phyloP scores from a whole-genome alignment of 2,329 filamentous ascomycete genomes.

The Samsoniella hepiali region DNA sequence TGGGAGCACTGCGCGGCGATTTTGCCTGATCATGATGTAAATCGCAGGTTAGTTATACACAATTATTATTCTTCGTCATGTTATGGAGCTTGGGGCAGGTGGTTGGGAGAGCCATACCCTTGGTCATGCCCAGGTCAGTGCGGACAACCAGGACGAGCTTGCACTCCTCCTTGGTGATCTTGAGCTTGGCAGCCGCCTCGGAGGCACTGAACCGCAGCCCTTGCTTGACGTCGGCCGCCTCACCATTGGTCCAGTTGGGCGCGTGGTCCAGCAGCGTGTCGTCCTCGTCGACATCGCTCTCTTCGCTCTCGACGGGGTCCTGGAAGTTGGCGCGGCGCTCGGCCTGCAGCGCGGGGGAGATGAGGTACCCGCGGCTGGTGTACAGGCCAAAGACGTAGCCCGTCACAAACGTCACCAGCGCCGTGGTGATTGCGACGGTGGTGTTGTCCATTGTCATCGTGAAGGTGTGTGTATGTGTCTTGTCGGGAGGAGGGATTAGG shows the following conservation, averaged over 20 bases:
- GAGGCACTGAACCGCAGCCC: constrained; percentile 41
- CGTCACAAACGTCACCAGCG: constrained; percentile 67
- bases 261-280: constrained; percentile 61
- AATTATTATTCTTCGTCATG: too few relatives aligned
- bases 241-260: constrained; percentile 62
- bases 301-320: constrained; percentile 65
- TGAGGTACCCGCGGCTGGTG: constrained; percentile 57
- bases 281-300: constrained; percentile 63
- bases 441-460: constrained; percentile 43
- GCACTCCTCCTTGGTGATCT: constrained; percentile 68
- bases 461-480: constrained; percentile 18
- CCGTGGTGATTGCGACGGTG: constrained; percentile 67
- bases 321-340: constrained; percentile 54
- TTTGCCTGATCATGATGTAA: constrained; percentile 62
- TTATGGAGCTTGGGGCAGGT: too few relatives aligned
- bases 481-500: neutral
- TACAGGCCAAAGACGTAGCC: constrained; percentile 84
- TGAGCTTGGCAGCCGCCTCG: constrained; percentile 32
- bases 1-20: constrained; percentile 94
- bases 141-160: constrained; percentile 90
- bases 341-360: constrained; percentile 53
- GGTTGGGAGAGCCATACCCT: constrained; percentile 55
- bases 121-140: constrained; percentile 95
- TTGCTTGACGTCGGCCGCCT: constrained; percentile 57
- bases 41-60: neutral